Evolutionary conservation across 106 monocot species (phyloP), one percentile per base, ranked within the genome.

Genomic region (Dendrobium catenatum): DNA sequence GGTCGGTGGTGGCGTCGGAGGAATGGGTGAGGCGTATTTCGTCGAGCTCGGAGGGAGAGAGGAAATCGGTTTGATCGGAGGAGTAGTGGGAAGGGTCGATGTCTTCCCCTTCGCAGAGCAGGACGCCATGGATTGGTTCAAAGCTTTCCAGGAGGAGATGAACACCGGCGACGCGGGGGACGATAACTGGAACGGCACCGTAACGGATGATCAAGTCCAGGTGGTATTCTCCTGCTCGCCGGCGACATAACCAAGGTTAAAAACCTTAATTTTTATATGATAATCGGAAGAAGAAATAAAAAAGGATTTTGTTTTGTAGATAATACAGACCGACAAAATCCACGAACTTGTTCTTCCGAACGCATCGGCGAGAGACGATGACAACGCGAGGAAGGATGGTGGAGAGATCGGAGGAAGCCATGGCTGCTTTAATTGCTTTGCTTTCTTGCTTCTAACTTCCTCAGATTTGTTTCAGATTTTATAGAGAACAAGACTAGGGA

Each of bases 281-380:
- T 18, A 56, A 56, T 61, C 2, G n/a, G 22, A 22, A 61, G 11
- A 61, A 61, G 22, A 22, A n/a, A 61, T 3, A 61, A 22, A 6
- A 61, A 4, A 9, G 16, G 37, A 44, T 44, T 44, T 51, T 10
- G 51, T 33, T 15, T 37, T 33, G 2, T 20, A 68, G 26, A 31
- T 56, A 7, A n/a, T 44, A n/a, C 78, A 20, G 0, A 97, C 97
- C 94, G 16, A 98, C 97, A 78, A 98, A 98, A 76, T 98, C 91
- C 79, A 95, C 94, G 88, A 98, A 98, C 82, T 98, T 98, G 87
- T 98, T 98, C 88, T 98, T 98, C 42, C 97, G 92, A 70, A 98
- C 90, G 55, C 85, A 92, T 2, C 97, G 79, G 29, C 94, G 85
- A 77, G 97, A 98, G 83, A 98, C 97, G 85, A 98, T 95, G 80